Evolutionary conservation across 176 grass and related monocot species (phyloP).

Genomic region (Canna indica): DNA sequence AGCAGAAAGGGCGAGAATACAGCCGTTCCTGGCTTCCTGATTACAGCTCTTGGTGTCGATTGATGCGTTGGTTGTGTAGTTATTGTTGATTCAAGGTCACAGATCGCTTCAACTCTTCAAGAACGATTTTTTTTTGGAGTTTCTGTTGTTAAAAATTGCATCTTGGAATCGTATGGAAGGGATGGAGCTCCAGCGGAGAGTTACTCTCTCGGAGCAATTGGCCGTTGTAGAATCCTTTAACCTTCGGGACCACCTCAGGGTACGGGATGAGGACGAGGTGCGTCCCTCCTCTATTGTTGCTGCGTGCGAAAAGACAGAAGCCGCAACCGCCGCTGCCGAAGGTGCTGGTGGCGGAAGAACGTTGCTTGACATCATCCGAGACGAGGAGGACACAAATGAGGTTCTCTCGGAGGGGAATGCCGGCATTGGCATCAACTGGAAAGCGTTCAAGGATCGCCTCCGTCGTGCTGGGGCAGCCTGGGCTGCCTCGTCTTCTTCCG

Average conservation of each 20-base stretch:
- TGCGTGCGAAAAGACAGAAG: neutral
- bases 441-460: slow-evolving; percentile 5
- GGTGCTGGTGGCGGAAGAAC: neutral
- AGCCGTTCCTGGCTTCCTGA: neutral
- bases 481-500: neutral
- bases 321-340: neutral
- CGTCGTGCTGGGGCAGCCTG: neutral
- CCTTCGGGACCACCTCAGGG: slow-evolving; percentile 9
- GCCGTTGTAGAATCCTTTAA: neutral
- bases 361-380: slow-evolving; percentile 5
- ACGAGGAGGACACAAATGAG: neutral
- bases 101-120: neutral
- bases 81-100: neutral
- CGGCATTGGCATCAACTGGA: slow-evolving; percentile 3
- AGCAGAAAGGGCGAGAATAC: neutral
- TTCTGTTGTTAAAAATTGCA: neutral
- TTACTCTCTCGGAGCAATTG: slow-evolving; percentile 4
- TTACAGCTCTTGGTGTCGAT: neutral
- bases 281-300: neutral
- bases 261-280: slow-evolving; percentile 4
- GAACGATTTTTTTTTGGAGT: neutral
- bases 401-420: neutral
- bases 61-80: neutral
- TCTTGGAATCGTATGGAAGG: slow-evolving; percentile 4
- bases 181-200: neutral